Conservation (phyloP, 2,329 filamentous ascomycete species). For the Claviceps arundinis region DNA sequence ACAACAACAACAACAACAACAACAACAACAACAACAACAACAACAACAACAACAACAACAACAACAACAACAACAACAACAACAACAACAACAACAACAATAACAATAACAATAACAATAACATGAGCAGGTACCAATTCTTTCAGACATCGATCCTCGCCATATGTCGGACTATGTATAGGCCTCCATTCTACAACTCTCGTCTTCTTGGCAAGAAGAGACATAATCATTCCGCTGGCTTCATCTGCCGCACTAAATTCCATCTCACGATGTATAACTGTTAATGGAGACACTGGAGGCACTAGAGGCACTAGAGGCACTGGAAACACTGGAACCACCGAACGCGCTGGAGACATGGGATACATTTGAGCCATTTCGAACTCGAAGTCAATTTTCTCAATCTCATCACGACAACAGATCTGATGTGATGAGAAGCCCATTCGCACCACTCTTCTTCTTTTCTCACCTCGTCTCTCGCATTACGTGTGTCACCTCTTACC, state of each 20-base stretch:
- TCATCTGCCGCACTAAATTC: neutral
- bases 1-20: too few species aligned
- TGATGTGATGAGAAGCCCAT: neutral
- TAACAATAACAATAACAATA: too few species aligned
- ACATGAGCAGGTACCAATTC: neutral
- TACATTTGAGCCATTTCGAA: slow-evolving; percentile 13
- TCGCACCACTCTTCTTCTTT: neutral
- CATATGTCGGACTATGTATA: neutral
- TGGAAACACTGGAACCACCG: too few species aligned
- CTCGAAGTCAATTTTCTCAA: neutral
- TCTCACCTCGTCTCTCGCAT: neutral
- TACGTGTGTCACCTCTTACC: neutral
- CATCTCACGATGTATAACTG: slow-evolving; percentile 18
- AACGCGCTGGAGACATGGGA: too few species aligned
- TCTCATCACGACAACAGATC: neutral
- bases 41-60: too few species aligned
- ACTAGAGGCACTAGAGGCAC: too few species aligned
- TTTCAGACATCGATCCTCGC: neutral
- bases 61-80: too few species aligned
- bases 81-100: too few species aligned
- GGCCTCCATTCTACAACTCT: neutral
- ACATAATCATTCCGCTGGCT: neutral
- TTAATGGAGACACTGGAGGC: neutral
- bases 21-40: too few species aligned
- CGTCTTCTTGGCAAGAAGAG: neutral